phyloP scores from a whole-genome alignment of 202 grass and related monocot genomes.

The Carex sylvatica region DNA sequence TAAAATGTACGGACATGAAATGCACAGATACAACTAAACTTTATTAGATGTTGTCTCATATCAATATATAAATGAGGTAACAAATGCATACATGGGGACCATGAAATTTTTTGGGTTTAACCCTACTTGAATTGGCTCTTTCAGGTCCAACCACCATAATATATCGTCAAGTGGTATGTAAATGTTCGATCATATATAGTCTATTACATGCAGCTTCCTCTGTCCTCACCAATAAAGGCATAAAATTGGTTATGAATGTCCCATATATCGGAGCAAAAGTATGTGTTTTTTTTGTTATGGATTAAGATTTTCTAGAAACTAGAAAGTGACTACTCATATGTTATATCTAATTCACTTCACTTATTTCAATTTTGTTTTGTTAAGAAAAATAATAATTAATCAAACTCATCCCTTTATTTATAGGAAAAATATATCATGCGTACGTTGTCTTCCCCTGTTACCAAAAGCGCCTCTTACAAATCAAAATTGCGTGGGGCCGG shows the following conservation, averaged over 20 bases:
- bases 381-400: no score
- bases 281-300: not conserved
- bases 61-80: conserved; percentile 1
- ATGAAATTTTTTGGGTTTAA: conserved; percentile 1
- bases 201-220: not conserved
- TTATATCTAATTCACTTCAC: no score
- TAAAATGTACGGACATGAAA: conserved; percentile 22
- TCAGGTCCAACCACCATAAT: conserved; percentile 2
- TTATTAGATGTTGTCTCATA: conserved; percentile 21
- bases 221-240: not conserved
- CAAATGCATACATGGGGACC: conserved; percentile 9
- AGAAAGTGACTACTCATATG: no score
- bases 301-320: no score
- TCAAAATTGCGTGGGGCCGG: no score
- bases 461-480: no score
- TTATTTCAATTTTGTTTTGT: no score
- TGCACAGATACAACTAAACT: conserved; percentile 26
- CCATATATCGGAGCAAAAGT: not conserved
- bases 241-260: not conserved
- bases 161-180: not conserved
- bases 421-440: no score
- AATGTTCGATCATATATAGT: not conserved
- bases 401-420: no score
- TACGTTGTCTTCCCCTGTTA: no score
- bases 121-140: not conserved